Conservation (phyloP, 2,329 filamentous ascomycete species). For the Pyrenochaeta sp. region DNA sequence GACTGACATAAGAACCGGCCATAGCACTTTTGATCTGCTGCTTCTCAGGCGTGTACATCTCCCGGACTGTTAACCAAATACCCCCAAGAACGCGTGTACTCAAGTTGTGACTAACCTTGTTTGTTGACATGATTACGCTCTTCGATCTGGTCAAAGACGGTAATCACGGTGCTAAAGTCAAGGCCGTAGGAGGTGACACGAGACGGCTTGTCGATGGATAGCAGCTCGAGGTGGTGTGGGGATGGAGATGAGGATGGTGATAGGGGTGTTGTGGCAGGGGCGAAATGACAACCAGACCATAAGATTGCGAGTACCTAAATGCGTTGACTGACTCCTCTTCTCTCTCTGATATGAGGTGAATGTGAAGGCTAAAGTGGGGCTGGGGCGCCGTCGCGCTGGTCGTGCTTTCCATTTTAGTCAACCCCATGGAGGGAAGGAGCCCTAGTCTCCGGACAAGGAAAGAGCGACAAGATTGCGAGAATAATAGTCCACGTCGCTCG, state of each 20-base stretch:
- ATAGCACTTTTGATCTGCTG: constrained; percentile 3
- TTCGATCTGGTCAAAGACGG: background rate
- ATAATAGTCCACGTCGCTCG: background rate
- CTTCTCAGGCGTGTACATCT: constrained; percentile 9
- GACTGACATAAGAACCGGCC: background rate
- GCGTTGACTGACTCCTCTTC: background rate
- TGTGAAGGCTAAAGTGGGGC: constrained; percentile 1
- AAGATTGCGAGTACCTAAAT: background rate
- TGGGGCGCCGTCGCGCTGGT: background rate
- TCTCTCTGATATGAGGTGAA: background rate
- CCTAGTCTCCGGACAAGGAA: background rate
- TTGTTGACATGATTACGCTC: background rate
- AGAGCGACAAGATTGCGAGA: background rate
- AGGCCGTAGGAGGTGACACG: background rate
- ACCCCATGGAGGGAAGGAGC: constrained; percentile 6
- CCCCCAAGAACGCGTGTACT: background rate
- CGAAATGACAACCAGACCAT: constrained; percentile 8
- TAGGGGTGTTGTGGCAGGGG: constrained; percentile 1
- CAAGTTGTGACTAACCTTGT: constrained; percentile 15
- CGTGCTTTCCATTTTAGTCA: constrained; percentile 12
- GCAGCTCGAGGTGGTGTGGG: background rate
- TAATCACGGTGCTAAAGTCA: background rate
- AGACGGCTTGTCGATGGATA: background rate
- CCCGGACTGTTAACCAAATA: constrained; percentile 17
- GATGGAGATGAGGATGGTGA: background rate